Base-by-base conservation (phyloP, 2,329 filamentous ascomycete species). In the Phialocephala subalpina region DNA sequence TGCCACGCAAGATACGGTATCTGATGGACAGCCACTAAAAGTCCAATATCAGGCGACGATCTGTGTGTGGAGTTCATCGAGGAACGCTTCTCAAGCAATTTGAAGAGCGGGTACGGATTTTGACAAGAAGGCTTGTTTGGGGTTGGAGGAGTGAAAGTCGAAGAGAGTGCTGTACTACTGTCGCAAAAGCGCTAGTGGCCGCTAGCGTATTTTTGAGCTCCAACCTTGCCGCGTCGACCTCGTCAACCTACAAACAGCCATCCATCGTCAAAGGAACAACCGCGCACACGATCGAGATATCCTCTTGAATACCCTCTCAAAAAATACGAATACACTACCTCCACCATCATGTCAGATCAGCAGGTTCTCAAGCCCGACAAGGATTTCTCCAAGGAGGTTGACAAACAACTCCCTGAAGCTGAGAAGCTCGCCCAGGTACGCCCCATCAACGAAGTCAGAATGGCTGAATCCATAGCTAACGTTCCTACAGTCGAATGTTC, bases 371-470 rank as follows among this genome's bases (percentile, higher is more conserved):
- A 80, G 70, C 93, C 95, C 77, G 96, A 99, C 86, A 97, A 97
- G 91, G 96, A 99, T 89, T 97, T 92, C 88, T 91, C 92, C 78
- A 97, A 97, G 83, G 94, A 98, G 82, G 93, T 93, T 77, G 94
- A 98, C 85, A 89, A 91, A 82, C 88, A 93, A 81, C 90, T 99
- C 73, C 92, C 93, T 58, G 94, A 97, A 82, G 93, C 94, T 66
- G 90, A 98, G 85, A 86, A 92, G 83, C 88, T 97, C 74, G 94
- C 94, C 73, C 90, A 94, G 86, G 94, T 96, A 81, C 71, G 78
- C 42, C 18, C 42, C 60, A 8, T 27, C 7, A 38, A 16, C 12
- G 22, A 20, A 38, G 18, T 16, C 27, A 14, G 18, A 27, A 53
- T 53, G 14, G 11, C 14, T 22, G 45, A 49, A 42, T n/a, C 2